A percentile compares a stretch with the other conserved stretches of the same genome.
phyloP scores from a whole-genome alignment of 2,329 filamentous ascomycete species.

The Aspergillus aculeatus region DNA sequence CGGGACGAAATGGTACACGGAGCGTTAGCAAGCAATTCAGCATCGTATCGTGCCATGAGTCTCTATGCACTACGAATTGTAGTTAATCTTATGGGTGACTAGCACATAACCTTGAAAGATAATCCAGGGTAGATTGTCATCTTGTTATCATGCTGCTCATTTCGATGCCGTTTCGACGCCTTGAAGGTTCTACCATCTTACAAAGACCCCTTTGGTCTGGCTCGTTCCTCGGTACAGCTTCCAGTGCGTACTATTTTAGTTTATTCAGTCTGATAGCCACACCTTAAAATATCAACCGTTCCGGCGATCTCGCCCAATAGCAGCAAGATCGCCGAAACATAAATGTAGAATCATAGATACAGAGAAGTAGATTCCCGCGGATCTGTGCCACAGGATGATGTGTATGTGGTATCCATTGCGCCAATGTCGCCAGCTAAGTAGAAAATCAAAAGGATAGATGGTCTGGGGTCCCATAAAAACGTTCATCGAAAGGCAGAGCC shows the following conservation, averaged over 20 bases:
- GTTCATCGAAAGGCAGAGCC: slow-evolving; percentile 11
- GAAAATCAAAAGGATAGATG: not conserved
- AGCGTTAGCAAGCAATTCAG: too few species aligned
- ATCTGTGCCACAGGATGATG: slow-evolving; percentile 5
- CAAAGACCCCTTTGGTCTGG: too few species aligned
- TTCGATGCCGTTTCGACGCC: too few species aligned
- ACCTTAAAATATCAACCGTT: not conserved
- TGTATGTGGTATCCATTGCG: slow-evolving; percentile 8
- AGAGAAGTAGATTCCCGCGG: slow-evolving; percentile 2
- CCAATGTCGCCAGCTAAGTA: slow-evolving; percentile 7
- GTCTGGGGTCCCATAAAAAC: not conserved
- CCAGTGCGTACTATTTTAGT: too few species aligned
- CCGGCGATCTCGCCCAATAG: not conserved
- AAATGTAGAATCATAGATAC: slow-evolving; percentile 8
- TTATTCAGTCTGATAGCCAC: not conserved
- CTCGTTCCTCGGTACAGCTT: too few species aligned
- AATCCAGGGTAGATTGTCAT: too few species aligned
- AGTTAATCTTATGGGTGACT: too few species aligned
- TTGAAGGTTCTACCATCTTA: too few species aligned
- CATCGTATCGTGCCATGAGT: not conserved
- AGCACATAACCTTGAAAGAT: too few species aligned
- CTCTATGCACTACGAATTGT: too few species aligned
- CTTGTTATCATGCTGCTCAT: too few species aligned
- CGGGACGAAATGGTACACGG: not conserved
- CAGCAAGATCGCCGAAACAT: slow-evolving; percentile 1